Evolutionary conservation across 108 stramenopile species (phyloP).

Genomic region (Fragilaria radians): DNA sequence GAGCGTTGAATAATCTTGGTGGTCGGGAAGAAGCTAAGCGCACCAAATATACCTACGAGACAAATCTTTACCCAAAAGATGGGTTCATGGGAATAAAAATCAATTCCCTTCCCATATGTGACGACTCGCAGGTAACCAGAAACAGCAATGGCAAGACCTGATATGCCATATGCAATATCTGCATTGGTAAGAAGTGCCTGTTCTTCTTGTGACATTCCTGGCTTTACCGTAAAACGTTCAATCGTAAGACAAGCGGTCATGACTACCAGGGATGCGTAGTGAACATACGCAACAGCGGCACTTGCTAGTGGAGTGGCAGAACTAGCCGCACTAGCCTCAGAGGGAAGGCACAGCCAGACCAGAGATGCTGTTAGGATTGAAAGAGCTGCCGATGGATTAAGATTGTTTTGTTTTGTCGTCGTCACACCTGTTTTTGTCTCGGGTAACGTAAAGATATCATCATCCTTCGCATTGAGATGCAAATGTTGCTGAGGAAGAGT

Average conservation of each 20-base stretch:
- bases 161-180: constrained; percentile 49
- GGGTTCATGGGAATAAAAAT: constrained; percentile 75
- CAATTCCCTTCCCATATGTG: constrained; percentile 63
- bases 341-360: not conserved
- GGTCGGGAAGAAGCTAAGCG: constrained; percentile 47
- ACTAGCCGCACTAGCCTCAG: not conserved
- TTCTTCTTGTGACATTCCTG: constrained; percentile 53
- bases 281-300: constrained; percentile 70
- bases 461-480: no score
- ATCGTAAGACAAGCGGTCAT: constrained; percentile 41
- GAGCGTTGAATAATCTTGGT: constrained; percentile 42
- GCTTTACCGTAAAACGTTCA: constrained; percentile 59
- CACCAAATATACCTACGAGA: constrained; percentile 45
- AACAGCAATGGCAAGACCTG: constrained; percentile 29
- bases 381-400: no score
- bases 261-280: constrained; percentile 52
- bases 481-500: no score
- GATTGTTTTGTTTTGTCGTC: no score
- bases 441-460: no score
- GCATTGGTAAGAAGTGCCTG: constrained; percentile 46
- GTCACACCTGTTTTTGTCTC: no score
- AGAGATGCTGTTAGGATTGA: not conserved
- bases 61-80: constrained; percentile 79
- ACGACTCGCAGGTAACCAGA: constrained; percentile 58
- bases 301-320: not conserved